phyloP scores from a whole-genome alignment of 2,329 filamentous ascomycete species.

The Fusarium sp. region DNA sequence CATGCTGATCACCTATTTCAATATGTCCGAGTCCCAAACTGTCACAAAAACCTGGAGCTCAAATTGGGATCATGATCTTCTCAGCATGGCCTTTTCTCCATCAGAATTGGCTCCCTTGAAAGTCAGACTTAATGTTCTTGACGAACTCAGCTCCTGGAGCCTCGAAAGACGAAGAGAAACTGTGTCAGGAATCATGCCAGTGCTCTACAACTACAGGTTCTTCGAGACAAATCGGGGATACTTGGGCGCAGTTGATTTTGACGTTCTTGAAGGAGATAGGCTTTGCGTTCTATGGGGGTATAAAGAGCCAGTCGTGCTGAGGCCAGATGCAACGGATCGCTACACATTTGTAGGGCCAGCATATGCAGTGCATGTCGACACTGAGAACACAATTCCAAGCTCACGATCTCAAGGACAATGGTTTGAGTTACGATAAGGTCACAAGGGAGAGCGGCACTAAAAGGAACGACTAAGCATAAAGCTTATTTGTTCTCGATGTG shows the following conservation, averaged over 20 bases:
- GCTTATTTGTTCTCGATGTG: neutral
- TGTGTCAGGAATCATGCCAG: neutral
- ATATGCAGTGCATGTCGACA: neutral
- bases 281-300: neutral
- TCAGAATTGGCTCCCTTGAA: neutral
- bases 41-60: neutral
- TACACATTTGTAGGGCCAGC: neutral
- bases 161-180: neutral
- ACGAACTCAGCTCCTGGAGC: constrained; percentile 2
- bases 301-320: neutral
- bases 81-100: neutral
- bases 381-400: neutral
- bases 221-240: constrained; percentile 1
- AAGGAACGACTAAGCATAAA: neutral
- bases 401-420: neutral
- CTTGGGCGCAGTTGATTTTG: neutral
- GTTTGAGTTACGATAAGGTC: neutral
- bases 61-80: neutral
- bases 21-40: neutral
- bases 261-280: neutral
- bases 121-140: neutral
- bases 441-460: neutral
- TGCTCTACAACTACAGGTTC: neutral
- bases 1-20: constrained; percentile 2
- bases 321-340: neutral